A percentile compares a stretch with the other conserved stretches of the same genome.
phyloP scores from a whole-genome alignment of 1,284 basidiomycete species.

The Abortiporus biennis region DNA sequence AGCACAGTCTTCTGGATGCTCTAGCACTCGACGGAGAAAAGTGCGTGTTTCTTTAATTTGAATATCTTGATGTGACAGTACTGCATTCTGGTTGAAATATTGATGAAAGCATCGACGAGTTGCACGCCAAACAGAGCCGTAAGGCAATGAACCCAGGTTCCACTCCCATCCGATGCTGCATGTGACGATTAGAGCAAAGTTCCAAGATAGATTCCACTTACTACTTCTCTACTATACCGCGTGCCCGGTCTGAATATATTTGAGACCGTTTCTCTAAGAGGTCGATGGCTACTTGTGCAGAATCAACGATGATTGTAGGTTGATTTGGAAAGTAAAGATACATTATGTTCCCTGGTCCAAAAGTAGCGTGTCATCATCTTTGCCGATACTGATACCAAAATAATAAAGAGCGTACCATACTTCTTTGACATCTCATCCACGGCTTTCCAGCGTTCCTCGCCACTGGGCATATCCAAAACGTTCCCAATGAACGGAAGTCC shows the following conservation, averaged over 20 bases:
- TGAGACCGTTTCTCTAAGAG: constrained; percentile 11
- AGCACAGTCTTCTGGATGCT: constrained; percentile 13
- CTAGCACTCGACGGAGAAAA: constrained; percentile 15
- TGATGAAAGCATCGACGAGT: constrained; percentile 19
- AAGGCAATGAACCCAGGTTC: constrained; percentile 25
- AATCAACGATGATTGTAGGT: constrained; percentile 10
- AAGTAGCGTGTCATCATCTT: background rate
- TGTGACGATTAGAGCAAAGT: background rate
- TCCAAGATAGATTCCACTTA: constrained; percentile 7
- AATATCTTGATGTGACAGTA: constrained; percentile 11
- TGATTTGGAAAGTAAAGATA: constrained; percentile 11
- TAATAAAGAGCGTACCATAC: constrained; percentile 4
- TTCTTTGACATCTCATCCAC: constrained; percentile 5
- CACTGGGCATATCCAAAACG: constrained; percentile 12
- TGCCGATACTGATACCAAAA: background rate
- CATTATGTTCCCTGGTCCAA: constrained; percentile 6
- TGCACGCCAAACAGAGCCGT: constrained; percentile 26
- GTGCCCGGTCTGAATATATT: constrained; percentile 8
- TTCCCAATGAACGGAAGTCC: constrained; percentile 14
- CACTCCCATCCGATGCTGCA: constrained; percentile 21
- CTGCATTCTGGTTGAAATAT: constrained; percentile 11
- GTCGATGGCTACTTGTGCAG: constrained; percentile 7
- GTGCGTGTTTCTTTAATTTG: constrained; percentile 15
- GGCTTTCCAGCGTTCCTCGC: constrained; percentile 8
- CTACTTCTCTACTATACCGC: constrained; percentile 17